Base-by-base conservation (phyloP, 257 asterid species). In the Salvia rosmarinus region DNA sequence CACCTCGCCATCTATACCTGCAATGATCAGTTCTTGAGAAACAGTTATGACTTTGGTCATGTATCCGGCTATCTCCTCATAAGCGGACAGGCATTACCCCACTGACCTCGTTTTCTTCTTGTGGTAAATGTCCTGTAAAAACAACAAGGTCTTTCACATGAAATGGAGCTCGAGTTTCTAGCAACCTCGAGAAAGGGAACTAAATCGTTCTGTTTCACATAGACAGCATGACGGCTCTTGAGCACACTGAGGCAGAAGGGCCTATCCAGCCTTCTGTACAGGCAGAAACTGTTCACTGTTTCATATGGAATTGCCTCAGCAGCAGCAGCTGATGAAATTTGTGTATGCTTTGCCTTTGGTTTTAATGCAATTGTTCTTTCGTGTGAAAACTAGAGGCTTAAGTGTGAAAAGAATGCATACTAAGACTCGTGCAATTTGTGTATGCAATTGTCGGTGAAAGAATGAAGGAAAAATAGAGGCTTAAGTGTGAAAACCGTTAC, bases 171-270 rank as follows among this genome's bases (percentile, higher is more conserved):
- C 16, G 83, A 51, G 57, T 79, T 55, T 47, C 59, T 71, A 2
- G 80, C 80, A 7, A 79, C 79, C 72, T 74, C 73, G 0, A 79
- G 60, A 40, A 79, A 80, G 17, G 73, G 80, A 46, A 10, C 49
- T 2, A 69, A 37, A 44, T 79, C 77, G 2, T 79, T 30, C 3
- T 46, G 59, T 32, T 57, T 75, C 10, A 68, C 62, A 8, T 70
- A 35, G 11, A 67, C 70, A 6, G 73, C 68, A 3, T 69, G 34
- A 6, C 50, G 62, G 30, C 13, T 79, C 43, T 69, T 74, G 59
- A 79, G 72, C 1, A 74, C 83, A 37, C 73, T 68, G n/a, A 78
- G 79, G 71, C 83, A 79, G 71, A 79, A 79, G 44, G 77, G 54
- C 17, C 42, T 74, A 8, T 62, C 64, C 59, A 77, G 66, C 64